phyloP scores from a whole-genome alignment of 1,284 basidiomycete genomes.

The Exsudoporus floridanus region DNA sequence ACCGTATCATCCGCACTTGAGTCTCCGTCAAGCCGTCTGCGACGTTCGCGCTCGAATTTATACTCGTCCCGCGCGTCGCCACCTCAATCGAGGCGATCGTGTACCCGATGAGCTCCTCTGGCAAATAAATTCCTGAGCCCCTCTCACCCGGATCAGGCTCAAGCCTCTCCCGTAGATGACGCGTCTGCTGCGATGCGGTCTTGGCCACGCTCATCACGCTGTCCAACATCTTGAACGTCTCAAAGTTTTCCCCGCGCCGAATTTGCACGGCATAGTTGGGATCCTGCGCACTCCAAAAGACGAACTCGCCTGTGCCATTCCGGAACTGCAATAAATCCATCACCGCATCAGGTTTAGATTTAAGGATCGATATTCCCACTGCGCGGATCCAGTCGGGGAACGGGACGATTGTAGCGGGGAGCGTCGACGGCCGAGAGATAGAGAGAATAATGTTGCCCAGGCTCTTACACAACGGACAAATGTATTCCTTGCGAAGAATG shows the following conservation, averaged over 20 bases:
- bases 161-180: conserved; percentile 70
- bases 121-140: conserved; percentile 80
- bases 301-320: conserved; percentile 80
- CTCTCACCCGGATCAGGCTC: conserved; percentile 73
- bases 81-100: conserved; percentile 84
- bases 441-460: conserved; percentile 94
- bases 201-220: conserved; percentile 71
- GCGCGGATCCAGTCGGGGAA: conserved; percentile 82
- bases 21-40: conserved; percentile 78
- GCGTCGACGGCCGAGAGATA: conserved; percentile 52
- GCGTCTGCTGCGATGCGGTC: conserved; percentile 69
- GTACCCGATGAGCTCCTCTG: conserved; percentile 89
- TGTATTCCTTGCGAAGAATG: conserved; percentile 89
- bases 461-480: conserved; percentile 98
- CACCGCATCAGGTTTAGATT: conserved; percentile 69
- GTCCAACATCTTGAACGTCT: conserved; percentile 74
- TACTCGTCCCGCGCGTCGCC: conserved; percentile 67
- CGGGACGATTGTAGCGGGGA: conserved; percentile 52
- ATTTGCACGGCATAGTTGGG: conserved; percentile 59
- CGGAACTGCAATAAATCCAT: conserved; percentile 70
- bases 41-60: conserved; percentile 47
- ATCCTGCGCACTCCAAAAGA: conserved; percentile 81
- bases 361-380: conserved; percentile 77
- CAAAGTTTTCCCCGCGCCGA: conserved; percentile 52
- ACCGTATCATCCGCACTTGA: conserved; percentile 74